A percentile compares a stretch with the other conserved stretches of the same genome.
These are phyloP conservation scores for Picea glauca DNA, from an alignment of 75 land plant genomes.

Conservation along the genomic window DNA sequence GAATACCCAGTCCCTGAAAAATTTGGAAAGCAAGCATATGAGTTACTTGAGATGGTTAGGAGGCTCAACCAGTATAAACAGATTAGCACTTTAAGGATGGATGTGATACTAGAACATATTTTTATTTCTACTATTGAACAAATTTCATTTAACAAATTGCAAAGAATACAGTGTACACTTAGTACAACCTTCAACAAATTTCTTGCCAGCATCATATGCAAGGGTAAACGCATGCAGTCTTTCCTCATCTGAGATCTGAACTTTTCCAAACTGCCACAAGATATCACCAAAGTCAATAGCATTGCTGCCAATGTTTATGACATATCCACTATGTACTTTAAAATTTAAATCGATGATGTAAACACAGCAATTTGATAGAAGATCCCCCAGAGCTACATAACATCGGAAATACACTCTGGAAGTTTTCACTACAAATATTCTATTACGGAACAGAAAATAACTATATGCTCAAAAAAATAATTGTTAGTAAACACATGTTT, in stretches of 20 bases:
- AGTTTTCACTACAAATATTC: neutral
- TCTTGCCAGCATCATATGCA: slow-evolving; percentile 46
- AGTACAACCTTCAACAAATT: slow-evolving; percentile 39
- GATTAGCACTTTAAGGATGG: neutral
- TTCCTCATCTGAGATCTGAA: slow-evolving; percentile 36
- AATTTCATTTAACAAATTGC: neutral
- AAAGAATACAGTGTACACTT: neutral
- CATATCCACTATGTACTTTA: neutral
- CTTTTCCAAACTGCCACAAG: slow-evolving; percentile 26
- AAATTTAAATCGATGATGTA: neutral
- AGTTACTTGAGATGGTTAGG: neutral
- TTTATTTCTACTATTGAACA: neutral
- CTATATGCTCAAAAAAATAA: neutral
- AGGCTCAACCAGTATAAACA: neutral
- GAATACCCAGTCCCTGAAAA: slow-evolving; percentile 48
- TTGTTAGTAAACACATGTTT: neutral
- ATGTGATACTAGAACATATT: neutral
- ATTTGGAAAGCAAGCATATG: neutral
- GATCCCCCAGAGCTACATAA: neutral
- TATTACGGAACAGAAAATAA: neutral
- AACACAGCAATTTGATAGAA: neutral
- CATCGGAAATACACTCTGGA: neutral
- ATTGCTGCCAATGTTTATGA: neutral
- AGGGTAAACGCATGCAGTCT: slow-evolving; percentile 42
- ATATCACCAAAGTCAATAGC: neutral